A percentile compares a stretch with the other conserved stretches of the same genome.
Evolutionary conservation across 257 asterid species (phyloP).

Genomic region (Plectranthus barbatus): DNA sequence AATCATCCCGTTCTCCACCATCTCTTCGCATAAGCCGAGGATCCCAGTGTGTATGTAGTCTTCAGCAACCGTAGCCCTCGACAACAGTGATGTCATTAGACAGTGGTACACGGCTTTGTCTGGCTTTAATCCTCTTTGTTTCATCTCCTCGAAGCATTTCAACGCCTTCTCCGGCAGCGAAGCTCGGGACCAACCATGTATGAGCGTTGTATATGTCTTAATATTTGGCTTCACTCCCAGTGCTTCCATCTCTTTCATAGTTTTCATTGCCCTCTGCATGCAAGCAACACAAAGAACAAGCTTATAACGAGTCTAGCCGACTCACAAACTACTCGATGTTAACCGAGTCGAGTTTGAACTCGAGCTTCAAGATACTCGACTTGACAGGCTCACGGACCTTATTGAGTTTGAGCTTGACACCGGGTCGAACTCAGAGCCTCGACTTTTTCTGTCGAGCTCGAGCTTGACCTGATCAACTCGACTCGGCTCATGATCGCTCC

Average conservation of each 20-base stretch:
- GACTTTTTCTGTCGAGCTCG: too few species aligned
- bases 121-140: conserved; percentile 55
- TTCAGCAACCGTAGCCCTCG: conserved; percentile 86
- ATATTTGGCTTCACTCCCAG: conserved; percentile 70
- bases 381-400: too few species aligned
- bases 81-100: conserved; percentile 75
- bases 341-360: too few species aligned
- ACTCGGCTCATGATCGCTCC: too few species aligned
- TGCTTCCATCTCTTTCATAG: conserved; percentile 76
- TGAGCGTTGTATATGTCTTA: conserved; percentile 86
- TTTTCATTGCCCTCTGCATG: conserved; percentile 65
- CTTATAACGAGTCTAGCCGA: too few species aligned
- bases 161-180: conserved; percentile 93
- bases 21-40: conserved; percentile 56
- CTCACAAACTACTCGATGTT: too few species aligned
- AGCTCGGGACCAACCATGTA: conserved; percentile 95
- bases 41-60: conserved; percentile 59
- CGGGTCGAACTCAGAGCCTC: too few species aligned
- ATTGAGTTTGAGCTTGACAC: too few species aligned
- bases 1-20: conserved; percentile 47
- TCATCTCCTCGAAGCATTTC: conserved; percentile 89
- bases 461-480: too few species aligned
- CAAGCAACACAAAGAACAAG: background rate
- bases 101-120: conserved; percentile 98
- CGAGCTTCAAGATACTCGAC: too few species aligned